Evolutionary conservation across 805 yeast genomes (phyloP).

Genomic region (Tetrapisispora fleetii): DNA sequence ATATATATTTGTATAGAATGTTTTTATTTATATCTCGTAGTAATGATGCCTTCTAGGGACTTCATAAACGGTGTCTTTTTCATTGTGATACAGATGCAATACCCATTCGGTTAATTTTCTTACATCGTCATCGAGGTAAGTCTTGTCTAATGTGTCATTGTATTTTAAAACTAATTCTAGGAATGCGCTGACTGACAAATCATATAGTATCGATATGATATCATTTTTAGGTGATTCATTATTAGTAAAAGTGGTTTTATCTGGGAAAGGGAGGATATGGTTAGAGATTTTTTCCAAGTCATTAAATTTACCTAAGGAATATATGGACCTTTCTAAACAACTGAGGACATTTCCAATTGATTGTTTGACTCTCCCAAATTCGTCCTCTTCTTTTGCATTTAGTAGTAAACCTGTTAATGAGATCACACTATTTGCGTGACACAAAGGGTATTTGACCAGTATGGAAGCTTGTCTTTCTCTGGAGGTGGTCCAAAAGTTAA

Average conservation of each 20-base stretch:
- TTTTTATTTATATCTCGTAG: too few species aligned
- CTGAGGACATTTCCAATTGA: conserved; percentile 51
- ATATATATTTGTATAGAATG: too few species aligned
- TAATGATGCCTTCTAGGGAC: neutral
- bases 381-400: conserved; percentile 57
- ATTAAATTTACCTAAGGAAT: conserved; percentile 41
- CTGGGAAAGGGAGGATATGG: neutral
- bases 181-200: conserved; percentile 53
- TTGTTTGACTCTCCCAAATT: conserved; percentile 41
- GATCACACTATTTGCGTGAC: conserved; percentile 54
- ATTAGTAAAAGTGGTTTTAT: neutral
- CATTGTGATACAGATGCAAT: conserved; percentile 32
- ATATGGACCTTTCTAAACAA: conserved; percentile 49
- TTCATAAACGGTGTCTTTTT: neutral
- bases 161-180: conserved; percentile 55
- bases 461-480: conserved; percentile 46
- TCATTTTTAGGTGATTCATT: conserved; percentile 21
- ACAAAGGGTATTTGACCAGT: conserved; percentile 52
- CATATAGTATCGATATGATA: conserved; percentile 48
- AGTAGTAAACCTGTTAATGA: conserved; percentile 41
- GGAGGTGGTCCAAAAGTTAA: conserved; percentile 21
- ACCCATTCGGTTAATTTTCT: conserved; percentile 68
- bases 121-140: conserved; percentile 52
- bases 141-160: conserved; percentile 53
- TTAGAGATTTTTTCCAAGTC: conserved; percentile 22